Conservation (phyloP, 441 rosid genomes). For the Pelargonium myrrhifolium region DNA sequence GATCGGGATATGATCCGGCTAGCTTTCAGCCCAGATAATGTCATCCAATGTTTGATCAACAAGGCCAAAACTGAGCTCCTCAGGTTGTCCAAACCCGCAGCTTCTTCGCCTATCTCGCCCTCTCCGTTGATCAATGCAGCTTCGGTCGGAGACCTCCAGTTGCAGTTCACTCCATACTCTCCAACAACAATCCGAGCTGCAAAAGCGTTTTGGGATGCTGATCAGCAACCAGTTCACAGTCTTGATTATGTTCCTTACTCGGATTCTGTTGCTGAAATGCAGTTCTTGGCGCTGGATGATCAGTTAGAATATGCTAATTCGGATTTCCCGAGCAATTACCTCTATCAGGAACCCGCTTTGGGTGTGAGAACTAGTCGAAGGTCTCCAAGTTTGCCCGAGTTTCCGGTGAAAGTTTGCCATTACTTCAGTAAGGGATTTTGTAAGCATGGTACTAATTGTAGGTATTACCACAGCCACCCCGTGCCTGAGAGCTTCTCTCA, state of each 20-base stretch:
- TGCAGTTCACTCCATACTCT: constrained; percentile 24
- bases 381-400: constrained; percentile 67
- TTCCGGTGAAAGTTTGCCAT: constrained; percentile 76
- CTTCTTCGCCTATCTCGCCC: constrained; percentile 30
- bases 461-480: constrained; percentile 67
- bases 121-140: constrained; percentile 30
- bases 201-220: constrained; percentile 29
- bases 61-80: constrained; percentile 62
- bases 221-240: constrained; percentile 24
- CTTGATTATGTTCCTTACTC: constrained; percentile 27
- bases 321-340: constrained; percentile 30
- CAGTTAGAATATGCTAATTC: constrained; percentile 38
- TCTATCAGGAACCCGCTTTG: constrained; percentile 32
- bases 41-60: constrained; percentile 45
- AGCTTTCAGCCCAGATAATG: constrained; percentile 66
- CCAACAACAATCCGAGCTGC: constrained; percentile 20
- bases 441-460: constrained; percentile 75
- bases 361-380: constrained; percentile 52
- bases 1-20: constrained; percentile 77
- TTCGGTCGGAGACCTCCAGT: constrained; percentile 30
- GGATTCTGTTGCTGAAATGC: constrained; percentile 32
- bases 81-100: constrained; percentile 27
- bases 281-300: constrained; percentile 42
- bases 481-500: constrained; percentile 38
- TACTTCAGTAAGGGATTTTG: constrained; percentile 76